Evolutionary conservation across 2,329 filamentous ascomycete species (phyloP).

Genomic region (Rachicladosporium sp.): DNA sequence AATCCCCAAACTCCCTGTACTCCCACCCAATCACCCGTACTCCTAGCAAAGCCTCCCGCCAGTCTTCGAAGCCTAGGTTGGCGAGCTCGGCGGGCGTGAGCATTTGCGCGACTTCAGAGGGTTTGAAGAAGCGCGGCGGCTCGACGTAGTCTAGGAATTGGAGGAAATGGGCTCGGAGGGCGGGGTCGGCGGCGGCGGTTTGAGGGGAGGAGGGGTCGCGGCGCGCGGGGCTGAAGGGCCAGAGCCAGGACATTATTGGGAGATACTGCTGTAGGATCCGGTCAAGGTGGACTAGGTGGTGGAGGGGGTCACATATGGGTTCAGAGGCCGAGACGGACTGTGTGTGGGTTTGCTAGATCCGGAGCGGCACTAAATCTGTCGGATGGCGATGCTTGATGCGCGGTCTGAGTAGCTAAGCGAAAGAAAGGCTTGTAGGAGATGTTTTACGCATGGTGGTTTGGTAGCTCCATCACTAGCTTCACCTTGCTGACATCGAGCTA

Average conservation of each 20-base stretch:
- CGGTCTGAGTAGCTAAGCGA: too few relatives aligned
- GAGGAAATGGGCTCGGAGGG: conserved; percentile 14
- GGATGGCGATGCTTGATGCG: too few relatives aligned
- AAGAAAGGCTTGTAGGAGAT: too few relatives aligned
- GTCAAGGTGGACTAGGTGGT: too few relatives aligned
- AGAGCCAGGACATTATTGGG: conserved; percentile 3
- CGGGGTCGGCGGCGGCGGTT: conserved; percentile 17
- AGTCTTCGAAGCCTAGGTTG: conserved; percentile 23
- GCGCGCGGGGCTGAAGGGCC: conserved; percentile 4
- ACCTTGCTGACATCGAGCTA: too few relatives aligned
- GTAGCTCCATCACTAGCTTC: too few relatives aligned
- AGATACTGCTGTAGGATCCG: neutral
- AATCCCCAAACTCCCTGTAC: conserved; percentile 30
- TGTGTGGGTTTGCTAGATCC: too few relatives aligned
- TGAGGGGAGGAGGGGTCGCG: conserved; percentile 9
- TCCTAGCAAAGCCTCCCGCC: conserved; percentile 34
- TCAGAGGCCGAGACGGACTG: too few relatives aligned
- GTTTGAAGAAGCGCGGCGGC: conserved; percentile 39
- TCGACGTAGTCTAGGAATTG: conserved; percentile 19
- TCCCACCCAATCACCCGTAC: conserved; percentile 35
- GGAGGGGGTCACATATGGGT: too few relatives aligned
- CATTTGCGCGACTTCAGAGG: conserved; percentile 36
- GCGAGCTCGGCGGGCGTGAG: conserved; percentile 29
- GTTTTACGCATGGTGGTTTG: too few relatives aligned
- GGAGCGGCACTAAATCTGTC: too few relatives aligned